These are phyloP conservation scores for Metarhizium rileyi DNA, from an alignment of 2,329 filamentous ascomycete species.

Conservation along the genomic window DNA sequence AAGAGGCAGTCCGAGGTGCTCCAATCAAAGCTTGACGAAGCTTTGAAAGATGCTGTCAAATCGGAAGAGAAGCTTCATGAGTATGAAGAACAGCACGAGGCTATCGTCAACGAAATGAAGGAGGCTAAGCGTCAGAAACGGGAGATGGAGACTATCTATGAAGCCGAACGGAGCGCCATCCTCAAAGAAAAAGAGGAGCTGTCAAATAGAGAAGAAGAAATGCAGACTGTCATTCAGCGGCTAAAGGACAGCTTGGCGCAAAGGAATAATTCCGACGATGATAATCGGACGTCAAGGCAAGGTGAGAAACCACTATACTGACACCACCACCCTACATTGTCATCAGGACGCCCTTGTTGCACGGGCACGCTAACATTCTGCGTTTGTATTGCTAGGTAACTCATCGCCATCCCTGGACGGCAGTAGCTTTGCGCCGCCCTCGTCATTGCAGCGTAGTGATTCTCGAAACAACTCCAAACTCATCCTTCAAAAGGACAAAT, in stretches of 20 bases:
- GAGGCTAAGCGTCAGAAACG: slow-evolving; percentile 75
- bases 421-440: slow-evolving; percentile 77
- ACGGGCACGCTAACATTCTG: slow-evolving; percentile 11
- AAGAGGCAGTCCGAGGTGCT: slow-evolving; percentile 79
- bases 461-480: slow-evolving; percentile 84
- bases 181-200: slow-evolving; percentile 90
- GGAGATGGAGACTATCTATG: slow-evolving; percentile 88
- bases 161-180: slow-evolving; percentile 77
- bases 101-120: slow-evolving; percentile 73
- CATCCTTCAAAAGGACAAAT: slow-evolving; percentile 87
- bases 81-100: slow-evolving; percentile 72
- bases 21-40: slow-evolving; percentile 78
- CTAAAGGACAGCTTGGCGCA: slow-evolving; percentile 83
- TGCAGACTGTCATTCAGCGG: slow-evolving; percentile 82
- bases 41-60: slow-evolving; percentile 70
- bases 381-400: slow-evolving; percentile 27
- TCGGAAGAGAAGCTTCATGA: slow-evolving; percentile 85
- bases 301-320: slow-evolving; percentile 31
- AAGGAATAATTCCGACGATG: slow-evolving; percentile 51
- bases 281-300: slow-evolving; percentile 47
- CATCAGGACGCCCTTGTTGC: neutral
- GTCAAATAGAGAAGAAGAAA: slow-evolving; percentile 73
- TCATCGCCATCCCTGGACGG: slow-evolving; percentile 61
- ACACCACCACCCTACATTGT: neutral
- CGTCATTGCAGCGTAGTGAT: slow-evolving; percentile 76